These are phyloP conservation scores for Aureobasidium musti DNA, from an alignment of 2,329 filamentous ascomycete genomes.

Conservation along the genomic window DNA sequence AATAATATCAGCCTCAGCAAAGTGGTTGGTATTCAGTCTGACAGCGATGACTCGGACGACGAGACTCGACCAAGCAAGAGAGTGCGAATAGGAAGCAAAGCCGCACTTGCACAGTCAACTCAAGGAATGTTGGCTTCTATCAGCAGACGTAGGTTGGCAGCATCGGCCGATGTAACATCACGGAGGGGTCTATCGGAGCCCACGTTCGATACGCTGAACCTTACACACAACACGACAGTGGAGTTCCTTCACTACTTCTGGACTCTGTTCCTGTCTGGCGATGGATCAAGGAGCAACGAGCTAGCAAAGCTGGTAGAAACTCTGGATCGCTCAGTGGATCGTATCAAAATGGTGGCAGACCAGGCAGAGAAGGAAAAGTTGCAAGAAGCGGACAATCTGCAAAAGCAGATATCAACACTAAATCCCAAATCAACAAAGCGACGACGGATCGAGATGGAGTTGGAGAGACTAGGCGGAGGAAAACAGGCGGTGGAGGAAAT, in stretches of 20 bases:
- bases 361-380: conserved; percentile 76
- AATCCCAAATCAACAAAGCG: conserved; percentile 74
- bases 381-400: conserved; percentile 65
- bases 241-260: conserved; percentile 99
- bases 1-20: conserved; percentile 55
- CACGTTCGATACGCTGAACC: conserved; percentile 63
- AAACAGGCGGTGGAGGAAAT: conserved; percentile 72
- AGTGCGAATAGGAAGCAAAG: conserved; percentile 68
- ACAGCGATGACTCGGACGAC: conserved; percentile 59
- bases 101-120: conserved; percentile 65
- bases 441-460: conserved; percentile 62
- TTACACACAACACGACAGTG: conserved; percentile 88
- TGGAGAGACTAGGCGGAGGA: conserved; percentile 71
- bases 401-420: conserved; percentile 69
- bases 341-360: conserved; percentile 77
- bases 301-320: conserved; percentile 81
- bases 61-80: conserved; percentile 50
- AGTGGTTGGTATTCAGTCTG: conserved; percentile 68
- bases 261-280: conserved; percentile 85
- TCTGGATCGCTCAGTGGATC: conserved; percentile 70
- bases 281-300: conserved; percentile 73
- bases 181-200: conserved; percentile 43
- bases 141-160: conserved; percentile 48
- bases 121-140: conserved; percentile 67
- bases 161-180: conserved; percentile 33